These are phyloP conservation scores for Neonectria magnoliae DNA, from an alignment of 2,329 filamentous ascomycete species.

Conservation along the genomic window DNA sequence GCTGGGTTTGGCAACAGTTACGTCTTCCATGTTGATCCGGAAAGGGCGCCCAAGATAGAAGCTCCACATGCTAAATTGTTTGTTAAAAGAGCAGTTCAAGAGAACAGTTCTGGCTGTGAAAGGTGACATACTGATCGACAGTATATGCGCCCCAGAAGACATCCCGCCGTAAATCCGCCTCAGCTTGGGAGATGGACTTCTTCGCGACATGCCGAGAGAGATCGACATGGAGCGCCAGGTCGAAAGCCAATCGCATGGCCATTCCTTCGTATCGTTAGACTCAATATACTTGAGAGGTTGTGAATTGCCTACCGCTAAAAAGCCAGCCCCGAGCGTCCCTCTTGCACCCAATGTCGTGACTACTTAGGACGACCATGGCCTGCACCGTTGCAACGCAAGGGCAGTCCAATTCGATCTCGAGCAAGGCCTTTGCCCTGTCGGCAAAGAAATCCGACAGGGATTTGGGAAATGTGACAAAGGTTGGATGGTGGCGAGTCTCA, in stretches of 20 bases:
- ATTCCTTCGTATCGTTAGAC: constrained; percentile 42
- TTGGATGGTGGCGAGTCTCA: constrained; percentile 54
- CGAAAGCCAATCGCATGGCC: constrained; percentile 41
- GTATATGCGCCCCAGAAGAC: constrained; percentile 47
- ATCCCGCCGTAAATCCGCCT: constrained; percentile 40
- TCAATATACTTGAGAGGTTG: too few species aligned
- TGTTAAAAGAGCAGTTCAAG: constrained; percentile 5
- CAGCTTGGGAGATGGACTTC: constrained; percentile 34
- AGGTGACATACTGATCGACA: constrained; percentile 40
- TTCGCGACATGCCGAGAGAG: constrained; percentile 38
- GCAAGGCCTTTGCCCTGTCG: constrained; percentile 37
- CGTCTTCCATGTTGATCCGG: constrained; percentile 40
- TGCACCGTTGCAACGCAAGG: constrained; percentile 41
- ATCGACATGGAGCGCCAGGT: constrained; percentile 42
- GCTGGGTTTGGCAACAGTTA: constrained; percentile 37
- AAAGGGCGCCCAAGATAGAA: constrained; percentile 42
- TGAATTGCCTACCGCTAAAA: constrained; percentile 36
- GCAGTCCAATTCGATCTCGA: constrained; percentile 42
- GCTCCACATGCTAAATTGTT: constrained; percentile 34
- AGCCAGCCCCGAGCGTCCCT: constrained; percentile 42
- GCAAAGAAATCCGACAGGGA: constrained; percentile 45
- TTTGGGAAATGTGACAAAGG: constrained; percentile 48
- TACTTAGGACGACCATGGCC: constrained; percentile 40
- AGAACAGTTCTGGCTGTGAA: not conserved
- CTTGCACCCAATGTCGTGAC: constrained; percentile 41